A percentile compares a stretch with the other conserved stretches of the same genome.
Evolutionary conservation across 352 stramenopile species (phyloP).

Genomic region (Aphanomyces euteiches): DNA sequence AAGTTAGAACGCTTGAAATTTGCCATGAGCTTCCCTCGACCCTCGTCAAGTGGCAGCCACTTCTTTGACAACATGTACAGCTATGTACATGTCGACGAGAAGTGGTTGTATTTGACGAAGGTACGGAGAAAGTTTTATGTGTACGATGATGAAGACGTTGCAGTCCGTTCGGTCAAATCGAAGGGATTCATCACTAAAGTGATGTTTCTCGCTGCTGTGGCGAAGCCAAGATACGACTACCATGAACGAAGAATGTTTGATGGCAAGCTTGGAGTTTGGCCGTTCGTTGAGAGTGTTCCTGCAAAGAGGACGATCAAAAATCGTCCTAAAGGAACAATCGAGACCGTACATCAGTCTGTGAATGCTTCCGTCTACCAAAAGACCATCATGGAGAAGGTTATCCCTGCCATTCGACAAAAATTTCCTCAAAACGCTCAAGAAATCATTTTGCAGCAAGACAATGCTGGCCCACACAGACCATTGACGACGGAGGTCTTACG

Average conservation of each 20-base stretch:
- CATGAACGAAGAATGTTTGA: not conserved
- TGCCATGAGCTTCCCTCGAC: not conserved
- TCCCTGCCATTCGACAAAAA: not conserved
- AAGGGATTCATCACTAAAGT: slow-evolving; percentile 5
- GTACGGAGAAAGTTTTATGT: not conserved
- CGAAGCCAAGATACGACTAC: not conserved
- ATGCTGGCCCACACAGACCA: not conserved
- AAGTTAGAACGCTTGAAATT: not conserved
- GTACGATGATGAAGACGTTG: slow-evolving; percentile 7
- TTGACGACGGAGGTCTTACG: not conserved
- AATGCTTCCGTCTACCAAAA: not conserved
- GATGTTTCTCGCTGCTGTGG: slow-evolving; percentile 1
- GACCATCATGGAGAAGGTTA: not conserved
- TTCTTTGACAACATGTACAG: not conserved
- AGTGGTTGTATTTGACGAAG: slow-evolving; percentile 12
- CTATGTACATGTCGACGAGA: not conserved
- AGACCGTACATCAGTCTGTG: not conserved
- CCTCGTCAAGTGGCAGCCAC: not conserved
- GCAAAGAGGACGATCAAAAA: not conserved
- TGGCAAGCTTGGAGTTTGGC: slow-evolving; percentile 1
- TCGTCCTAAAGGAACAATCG: not conserved
- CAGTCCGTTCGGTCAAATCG: not conserved
- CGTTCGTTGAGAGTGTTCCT: not conserved
- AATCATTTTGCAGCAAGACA: not conserved
- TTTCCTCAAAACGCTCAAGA: not conserved